Conservation (phyloP, 441 rosid genomes). For the Flueggea neowawraea region DNA sequence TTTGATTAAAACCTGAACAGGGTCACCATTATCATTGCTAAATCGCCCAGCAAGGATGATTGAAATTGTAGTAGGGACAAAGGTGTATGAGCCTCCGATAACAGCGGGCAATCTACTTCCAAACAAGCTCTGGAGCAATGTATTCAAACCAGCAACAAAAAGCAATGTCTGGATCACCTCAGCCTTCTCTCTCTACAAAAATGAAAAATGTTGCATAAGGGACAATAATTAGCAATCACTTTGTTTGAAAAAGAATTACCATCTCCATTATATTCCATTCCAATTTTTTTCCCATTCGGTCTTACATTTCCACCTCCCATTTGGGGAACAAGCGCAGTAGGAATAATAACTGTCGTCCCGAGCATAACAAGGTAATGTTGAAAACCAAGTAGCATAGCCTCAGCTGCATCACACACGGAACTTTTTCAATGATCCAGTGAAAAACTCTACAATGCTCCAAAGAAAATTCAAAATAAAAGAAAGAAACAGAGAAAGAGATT, state of each 20-base stretch:
- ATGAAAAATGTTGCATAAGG: not conserved
- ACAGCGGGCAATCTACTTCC: constrained; percentile 92
- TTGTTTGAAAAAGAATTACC: too few species aligned
- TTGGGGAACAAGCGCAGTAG: constrained; percentile 93
- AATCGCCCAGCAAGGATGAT: constrained; percentile 88
- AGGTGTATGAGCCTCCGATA: constrained; percentile 85
- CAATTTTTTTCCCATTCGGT: not conserved
- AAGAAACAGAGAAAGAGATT: too few species aligned
- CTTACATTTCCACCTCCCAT: constrained; percentile 99
- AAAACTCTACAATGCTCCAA: too few species aligned
- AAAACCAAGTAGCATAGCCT: constrained; percentile 93
- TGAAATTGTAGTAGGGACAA: constrained; percentile 86
- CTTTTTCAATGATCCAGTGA: constrained; percentile 12
- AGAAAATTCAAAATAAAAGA: too few species aligned
- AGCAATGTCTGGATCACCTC: constrained; percentile 86
- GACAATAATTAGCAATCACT: not conserved
- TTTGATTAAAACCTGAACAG: constrained; percentile 57
- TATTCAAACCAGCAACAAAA: constrained; percentile 93
- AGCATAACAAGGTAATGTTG: constrained; percentile 98
- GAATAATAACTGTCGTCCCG: constrained; percentile 93
- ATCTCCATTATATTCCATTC: not conserved
- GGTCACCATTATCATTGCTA: constrained; percentile 54
- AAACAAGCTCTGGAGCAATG: constrained; percentile 72
- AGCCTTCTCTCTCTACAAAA: constrained; percentile 83
- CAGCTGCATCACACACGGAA: constrained; percentile 49